Percentiles rank a stretch among this genome's conserved stretches.
phyloP scores from a whole-genome alignment of 139 green algal species.

The Coelastrella sp. region DNA sequence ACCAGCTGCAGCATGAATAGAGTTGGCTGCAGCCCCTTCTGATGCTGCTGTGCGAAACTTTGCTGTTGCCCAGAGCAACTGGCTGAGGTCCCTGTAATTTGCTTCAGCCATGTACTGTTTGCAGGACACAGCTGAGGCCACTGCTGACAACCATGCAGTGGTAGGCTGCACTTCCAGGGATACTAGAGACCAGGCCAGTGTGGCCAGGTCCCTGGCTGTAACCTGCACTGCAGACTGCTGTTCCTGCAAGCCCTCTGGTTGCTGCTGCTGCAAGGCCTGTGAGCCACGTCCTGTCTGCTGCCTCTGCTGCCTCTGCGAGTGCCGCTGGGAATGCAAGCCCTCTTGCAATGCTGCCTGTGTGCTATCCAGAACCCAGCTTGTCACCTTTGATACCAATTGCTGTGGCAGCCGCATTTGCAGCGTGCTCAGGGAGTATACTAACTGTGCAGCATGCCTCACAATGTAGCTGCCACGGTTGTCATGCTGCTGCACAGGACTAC shows the following conservation, averaged over 20 bases:
- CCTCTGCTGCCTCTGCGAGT: background rate
- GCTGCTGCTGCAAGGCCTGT: background rate
- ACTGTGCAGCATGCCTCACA: constrained; percentile 24
- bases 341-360: constrained; percentile 26
- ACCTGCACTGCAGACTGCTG: background rate
- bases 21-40: constrained; percentile 13
- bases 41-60: constrained; percentile 1
- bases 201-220: background rate
- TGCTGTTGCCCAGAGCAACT: constrained; percentile 14
- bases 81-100: background rate
- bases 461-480: background rate
- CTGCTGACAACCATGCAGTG: constrained; percentile 29
- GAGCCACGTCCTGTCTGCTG: background rate
- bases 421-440: constrained; percentile 2
- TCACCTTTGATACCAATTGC: background rate
- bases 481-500: constrained; percentile 11
- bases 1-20: constrained; percentile 7
- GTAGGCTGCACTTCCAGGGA: background rate
- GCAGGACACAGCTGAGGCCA: constrained; percentile 5
- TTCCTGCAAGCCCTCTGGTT: background rate
- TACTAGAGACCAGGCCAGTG: constrained; percentile 32
- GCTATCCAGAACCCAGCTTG: background rate
- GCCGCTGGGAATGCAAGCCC: background rate
- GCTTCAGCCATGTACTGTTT: background rate
- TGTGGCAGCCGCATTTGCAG: background rate